Evolutionary conservation across 352 stramenopile species (phyloP), one percentile per base, ranked within the genome.

Genomic region (Plasmopara halstedii): DNA sequence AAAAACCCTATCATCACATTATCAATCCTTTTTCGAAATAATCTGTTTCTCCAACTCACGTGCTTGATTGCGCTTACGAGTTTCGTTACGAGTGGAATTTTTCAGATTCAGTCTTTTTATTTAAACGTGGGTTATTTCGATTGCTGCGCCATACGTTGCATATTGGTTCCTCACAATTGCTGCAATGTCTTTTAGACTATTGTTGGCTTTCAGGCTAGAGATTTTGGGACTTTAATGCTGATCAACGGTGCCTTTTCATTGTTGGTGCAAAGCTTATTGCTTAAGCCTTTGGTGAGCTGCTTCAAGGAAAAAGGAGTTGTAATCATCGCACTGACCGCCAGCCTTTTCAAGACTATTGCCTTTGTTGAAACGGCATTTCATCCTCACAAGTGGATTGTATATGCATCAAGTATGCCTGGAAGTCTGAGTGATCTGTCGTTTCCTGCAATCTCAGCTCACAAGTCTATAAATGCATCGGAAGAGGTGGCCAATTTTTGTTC

Each of bases 241-340:
- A 27, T 81, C 6, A 64, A 70, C 14, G 74, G 77, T 1, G 42
- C 84, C 8, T 41, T 66, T 19, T 73, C 73, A 2, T 73, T 89
- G 38, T 5, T 88, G 14, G 64, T 66, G 4, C 76, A 91, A 53
- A 43, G 67, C 17, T 13, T 87, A 13, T 22, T 88, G n/a, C 64
- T 88, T 19, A 74, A 74, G 9, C 58, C 72, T 13, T 35, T 88
- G 3, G 74, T 91, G 61, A 35, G 47, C 22, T 83, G 67, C n/a
- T 66, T 77, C 14, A 68, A 77, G 26, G 80, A 91, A 42, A 80
- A 75, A 18, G 73, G 76, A 14, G 74, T 88, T 31, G 83, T 91
- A 42, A 56, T 86, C 32, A 65, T 87, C 15, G 65, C 74, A 7
- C 38, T 85, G 26, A n/a, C 76, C 4, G 56, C 55, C 3, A 64